Conservation (phyloP, 192 early-diverging fungal species). For the Phlyctochytrium planicorne region DNA sequence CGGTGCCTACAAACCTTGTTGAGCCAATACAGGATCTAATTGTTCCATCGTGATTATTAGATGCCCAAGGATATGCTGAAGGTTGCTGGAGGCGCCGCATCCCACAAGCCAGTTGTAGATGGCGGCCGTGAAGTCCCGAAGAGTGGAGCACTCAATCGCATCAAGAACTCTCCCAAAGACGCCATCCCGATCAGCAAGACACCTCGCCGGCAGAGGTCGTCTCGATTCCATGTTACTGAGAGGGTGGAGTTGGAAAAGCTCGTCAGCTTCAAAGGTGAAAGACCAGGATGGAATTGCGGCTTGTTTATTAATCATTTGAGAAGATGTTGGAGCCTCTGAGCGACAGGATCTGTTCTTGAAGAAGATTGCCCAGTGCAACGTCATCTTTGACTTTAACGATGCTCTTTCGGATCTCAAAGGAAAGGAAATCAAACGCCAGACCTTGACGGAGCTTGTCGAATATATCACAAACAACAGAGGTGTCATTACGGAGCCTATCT, state of each 20-base stretch:
- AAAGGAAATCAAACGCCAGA: conserved; percentile 94
- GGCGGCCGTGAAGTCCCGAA: conserved; percentile 47
- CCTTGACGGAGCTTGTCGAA: conserved; percentile 88
- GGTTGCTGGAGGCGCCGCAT: conserved; percentile 22
- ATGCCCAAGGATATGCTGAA: conserved; percentile 11
- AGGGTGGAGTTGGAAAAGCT: conserved; percentile 78
- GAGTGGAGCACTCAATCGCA: conserved; percentile 47
- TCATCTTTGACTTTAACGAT: conserved; percentile 96
- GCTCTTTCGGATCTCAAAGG: conserved; percentile 81
- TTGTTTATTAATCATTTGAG: conserved; percentile 6
- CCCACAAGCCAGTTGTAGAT: neutral
- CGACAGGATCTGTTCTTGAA: conserved; percentile 85
- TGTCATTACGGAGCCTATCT: conserved; percentile 84
- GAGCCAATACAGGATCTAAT: neutral
- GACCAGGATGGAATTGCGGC: neutral
- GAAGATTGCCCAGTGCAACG: conserved; percentile 89
- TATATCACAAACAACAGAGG: conserved; percentile 88
- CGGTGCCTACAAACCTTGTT: conserved; percentile 9
- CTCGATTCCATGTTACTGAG: conserved; percentile 82
- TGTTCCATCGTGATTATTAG: conserved; percentile 1
- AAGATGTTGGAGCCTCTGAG: conserved; percentile 77
- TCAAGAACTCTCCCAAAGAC: conserved; percentile 60
- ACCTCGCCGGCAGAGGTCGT: conserved; percentile 80
- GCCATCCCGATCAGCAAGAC: conserved; percentile 75
- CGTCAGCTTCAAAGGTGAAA: conserved; percentile 70